Base-by-base conservation (phyloP, 495 filamentous ascomycete species). In the Aspergillus saccharolyticus region DNA sequence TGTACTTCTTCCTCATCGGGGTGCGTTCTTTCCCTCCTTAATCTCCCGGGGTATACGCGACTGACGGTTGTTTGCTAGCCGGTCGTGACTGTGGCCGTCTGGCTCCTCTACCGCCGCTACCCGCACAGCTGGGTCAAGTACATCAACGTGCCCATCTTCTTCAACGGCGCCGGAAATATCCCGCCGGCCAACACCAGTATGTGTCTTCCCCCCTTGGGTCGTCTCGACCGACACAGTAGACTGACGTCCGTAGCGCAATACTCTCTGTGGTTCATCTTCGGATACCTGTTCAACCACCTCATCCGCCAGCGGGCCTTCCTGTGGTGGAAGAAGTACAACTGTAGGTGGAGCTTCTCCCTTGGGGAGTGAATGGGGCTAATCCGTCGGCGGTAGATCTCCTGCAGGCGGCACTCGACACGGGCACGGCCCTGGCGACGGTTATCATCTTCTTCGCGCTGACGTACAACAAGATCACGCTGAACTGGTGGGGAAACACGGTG, bases 251-350 rank as follows among this genome's bases (percentile, higher is more conserved):
- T 18, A 67, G 65, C 66, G 0, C 66, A 68, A 63, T 68, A 68
- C 42, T 74, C 55, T 72, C 60, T 86, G 72, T 83, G 82, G 82
- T 68, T 68, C 14, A 75, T 80, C 42, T 75, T 85, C n/a, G 84
- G 84, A 10, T 75, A 77, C 30, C 43, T 78, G 21, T 88, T 87
- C 71, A 85, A 86, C 62, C 80, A 78, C 55, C 75, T 77, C 52
- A 77, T 86, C 55, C 73, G 79, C 42, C 74, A 80, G 44, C 75
- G 76, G 52, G 80, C 77, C 66, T 77, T 73, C 24, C 80, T 80
- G 50, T 87, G 84, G 85, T 87, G 83, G 84, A 70, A 82, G 64
- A 82, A 82, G 56, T 87, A 86, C 63, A 88, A 88, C 66, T 89
- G 66, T 61, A 19, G 56, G 65, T 55, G 0, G 5, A 1, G 10